These are phyloP conservation scores for Sicyos baderoa DNA, from an alignment of 306 rosid species.

Conservation along the genomic window DNA sequence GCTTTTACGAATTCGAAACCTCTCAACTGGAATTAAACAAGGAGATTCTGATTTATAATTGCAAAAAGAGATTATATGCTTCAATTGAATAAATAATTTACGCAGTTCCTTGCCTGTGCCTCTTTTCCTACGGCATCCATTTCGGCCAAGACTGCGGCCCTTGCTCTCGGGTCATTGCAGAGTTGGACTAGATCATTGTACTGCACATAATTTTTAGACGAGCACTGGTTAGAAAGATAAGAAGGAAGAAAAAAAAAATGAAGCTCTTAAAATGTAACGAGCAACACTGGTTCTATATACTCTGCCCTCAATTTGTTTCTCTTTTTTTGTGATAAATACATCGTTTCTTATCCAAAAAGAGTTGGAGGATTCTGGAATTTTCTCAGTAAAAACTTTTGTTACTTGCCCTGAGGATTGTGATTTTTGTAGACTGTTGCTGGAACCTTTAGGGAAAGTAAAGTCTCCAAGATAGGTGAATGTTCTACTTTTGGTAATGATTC, in stretches of 20 bases:
- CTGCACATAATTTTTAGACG: constrained; percentile 36
- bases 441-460: background rate
- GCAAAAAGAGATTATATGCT: background rate
- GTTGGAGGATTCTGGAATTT: background rate
- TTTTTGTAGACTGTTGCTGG: background rate
- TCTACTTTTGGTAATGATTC: background rate
- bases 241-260: background rate
- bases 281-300: background rate
- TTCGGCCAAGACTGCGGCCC: constrained; percentile 76
- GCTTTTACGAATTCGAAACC: constrained; percentile 92
- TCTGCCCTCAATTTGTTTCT: no score
- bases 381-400: background rate
- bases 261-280: background rate
- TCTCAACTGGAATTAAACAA: constrained; percentile 56
- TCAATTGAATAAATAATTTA: constrained; percentile 9
- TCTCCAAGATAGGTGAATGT: background rate
- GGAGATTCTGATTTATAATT: background rate
- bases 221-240: constrained; percentile 14
- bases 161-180: constrained; percentile 73
- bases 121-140: constrained; percentile 81
- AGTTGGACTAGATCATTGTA: constrained; percentile 52
- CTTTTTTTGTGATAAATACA: no score
- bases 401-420: background rate
- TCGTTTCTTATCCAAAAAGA: background rate
- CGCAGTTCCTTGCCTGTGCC: constrained; percentile 53